Base-by-base conservation (phyloP, 495 filamentous ascomycete species). In the Immersiella caudata region DNA sequence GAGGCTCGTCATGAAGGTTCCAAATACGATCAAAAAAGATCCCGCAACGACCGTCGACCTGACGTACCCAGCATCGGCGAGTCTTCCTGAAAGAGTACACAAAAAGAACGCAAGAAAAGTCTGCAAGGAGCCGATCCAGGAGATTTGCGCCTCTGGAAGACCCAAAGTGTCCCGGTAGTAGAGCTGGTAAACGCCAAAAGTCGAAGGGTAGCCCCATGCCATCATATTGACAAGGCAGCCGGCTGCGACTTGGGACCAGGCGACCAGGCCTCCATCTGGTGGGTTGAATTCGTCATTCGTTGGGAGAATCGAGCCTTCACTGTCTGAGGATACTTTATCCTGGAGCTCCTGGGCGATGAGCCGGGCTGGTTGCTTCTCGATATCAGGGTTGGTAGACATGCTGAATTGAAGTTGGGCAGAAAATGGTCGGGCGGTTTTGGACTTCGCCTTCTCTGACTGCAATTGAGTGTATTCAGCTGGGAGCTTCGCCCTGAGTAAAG, bases 71-170 rank as follows among this genome's bases (percentile, higher is more conserved):
- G 79, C 79, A 67, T 83, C 80, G 1, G 79, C 74, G 7, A 79
- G 74, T 0, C 80, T 68, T 1, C 80, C 81, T 24, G 80, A 80
- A 59, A 79, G 46, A 18, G 72, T 76, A 70, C 81, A 81, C 27
- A 73, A 70, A 16, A 67, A 59, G 64, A 78, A 79, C 62, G 78
- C 78, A 8, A 83, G 72, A 59, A 82, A 82, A 51, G 78, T 71
- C 71, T 82, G 80, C 12, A 82, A 51, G 18, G 80, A 82, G 21
- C 81, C 81, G 60, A 82, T 81, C 81, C 80, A 83, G 0, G 79
- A 80, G 22, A 83, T 74, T 33, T 79, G 75, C 2, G 78, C 65
- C 8, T 79, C 69, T 16, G 81, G 78, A 2, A 82, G 73, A 16
- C 72, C 63, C 40, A 83, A 74, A 0, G 78, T 78, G 68, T 81